These are phyloP conservation scores for Exophiala calicioides DNA, from an alignment of 2,329 filamentous ascomycete species.

Conservation along the genomic window DNA sequence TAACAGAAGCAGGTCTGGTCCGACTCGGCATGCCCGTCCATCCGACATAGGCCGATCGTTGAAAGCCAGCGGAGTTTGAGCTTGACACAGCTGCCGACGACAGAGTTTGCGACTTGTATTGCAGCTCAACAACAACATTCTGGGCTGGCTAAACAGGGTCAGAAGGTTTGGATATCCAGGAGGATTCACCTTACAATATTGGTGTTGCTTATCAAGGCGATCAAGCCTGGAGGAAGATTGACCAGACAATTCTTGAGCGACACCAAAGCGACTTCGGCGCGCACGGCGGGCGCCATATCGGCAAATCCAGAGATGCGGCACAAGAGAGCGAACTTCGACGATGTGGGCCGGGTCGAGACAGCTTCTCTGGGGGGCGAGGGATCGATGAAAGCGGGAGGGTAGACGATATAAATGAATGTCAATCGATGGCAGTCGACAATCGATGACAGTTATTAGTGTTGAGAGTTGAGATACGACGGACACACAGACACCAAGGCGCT, in stretches of 20 bases:
- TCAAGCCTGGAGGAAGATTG: conserved; percentile 83
- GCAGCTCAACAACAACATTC: conserved; percentile 93
- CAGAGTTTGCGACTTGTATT: conserved; percentile 64
- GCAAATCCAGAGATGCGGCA: not conserved
- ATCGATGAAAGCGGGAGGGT: too few relatives aligned
- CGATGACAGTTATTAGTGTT: too few relatives aligned
- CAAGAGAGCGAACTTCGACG: too few relatives aligned
- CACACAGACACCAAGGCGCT: too few relatives aligned
- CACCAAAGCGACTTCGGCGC: conserved; percentile 80
- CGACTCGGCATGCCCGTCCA: conserved; percentile 99
- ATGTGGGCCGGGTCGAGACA: too few relatives aligned
- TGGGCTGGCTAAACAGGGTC: conserved; percentile 61
- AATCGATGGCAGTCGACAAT: too few relatives aligned
- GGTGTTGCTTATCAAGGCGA: conserved; percentile 80
- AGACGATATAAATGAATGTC: too few relatives aligned
- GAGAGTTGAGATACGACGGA: too few relatives aligned
- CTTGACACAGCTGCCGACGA: conserved; percentile 49
- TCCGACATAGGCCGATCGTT: conserved; percentile 79
- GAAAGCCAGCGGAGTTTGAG: conserved; percentile 50
- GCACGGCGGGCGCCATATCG: conserved; percentile 51
- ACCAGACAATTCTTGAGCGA: conserved; percentile 93
- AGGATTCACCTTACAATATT: conserved; percentile 73
- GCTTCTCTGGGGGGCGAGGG: too few relatives aligned
- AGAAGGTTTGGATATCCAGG: conserved; percentile 6
- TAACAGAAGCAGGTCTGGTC: conserved; percentile 71